Evolutionary conservation across 192 early-diverging fungal genomes (phyloP), one percentile per base, ranked within the genome.

Genomic region (Podila horticola): DNA sequence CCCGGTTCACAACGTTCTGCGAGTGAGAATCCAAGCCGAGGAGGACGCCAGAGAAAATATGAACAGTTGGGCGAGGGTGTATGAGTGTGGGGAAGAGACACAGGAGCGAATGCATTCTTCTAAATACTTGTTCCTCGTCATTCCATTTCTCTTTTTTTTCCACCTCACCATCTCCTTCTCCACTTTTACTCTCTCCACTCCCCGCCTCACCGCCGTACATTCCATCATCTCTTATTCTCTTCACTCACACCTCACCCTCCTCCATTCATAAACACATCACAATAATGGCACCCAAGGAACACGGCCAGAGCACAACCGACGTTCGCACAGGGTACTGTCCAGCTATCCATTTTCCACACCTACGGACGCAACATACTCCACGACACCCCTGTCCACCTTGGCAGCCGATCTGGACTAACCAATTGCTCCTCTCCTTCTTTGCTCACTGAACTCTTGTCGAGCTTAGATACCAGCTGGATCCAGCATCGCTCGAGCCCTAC

Each of bases 381-480:
- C 0, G 1, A 3, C 24, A 55, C 52, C 8, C 52, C 24, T 55
- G 2, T 55, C 22, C 52, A 19, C 12, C 41, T 17, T 17, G 15
- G 41, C 2, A 45, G 15, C 41, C 15, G 41, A 45, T 45, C 41
- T 45, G 11, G 41, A 45, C 41, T 45, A 45, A 45, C 41, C 41
- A 45, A 45, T 45, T 45, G 41, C 26, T 26, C 24, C 15, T 34
- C 49, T 20, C 45, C 5, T 2, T 11, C 45, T 8, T 17, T 19
- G n/a, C 26, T 26, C 22, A 8, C 6, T n/a, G n/a, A n/a, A n/a
- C n/a, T 7, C 15, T 52, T 63, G 9, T 17, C 9, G 45, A 11
- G 19, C n/a, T 13, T 36, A 79, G 76, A 50, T 79, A 79, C 58
- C 89, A 91, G 74, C 79, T 94, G 48, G 89, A 98, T 74, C 62